These are phyloP conservation scores for Ceratonia siliqua DNA, from an alignment of 306 rosid genomes.

Conservation along the genomic window DNA sequence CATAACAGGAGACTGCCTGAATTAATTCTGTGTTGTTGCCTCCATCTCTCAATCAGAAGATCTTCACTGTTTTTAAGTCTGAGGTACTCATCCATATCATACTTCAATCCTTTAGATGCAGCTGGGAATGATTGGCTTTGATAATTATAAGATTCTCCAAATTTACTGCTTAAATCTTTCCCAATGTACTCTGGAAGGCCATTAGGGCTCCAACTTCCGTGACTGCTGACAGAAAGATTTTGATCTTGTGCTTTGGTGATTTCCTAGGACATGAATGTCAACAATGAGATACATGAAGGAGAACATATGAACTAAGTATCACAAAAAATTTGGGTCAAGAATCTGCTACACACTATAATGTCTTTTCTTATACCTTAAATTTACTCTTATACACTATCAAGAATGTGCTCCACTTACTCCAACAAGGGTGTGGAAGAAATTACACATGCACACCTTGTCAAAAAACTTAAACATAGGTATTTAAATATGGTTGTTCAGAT, in stretches of 20 bases:
- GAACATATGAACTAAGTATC: conserved; percentile 10
- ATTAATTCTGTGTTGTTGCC: conserved; percentile 59
- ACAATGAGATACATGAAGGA: not conserved
- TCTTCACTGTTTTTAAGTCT: conserved; percentile 64
- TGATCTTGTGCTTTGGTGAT: conserved; percentile 38
- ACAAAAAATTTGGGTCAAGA: conserved; percentile 4
- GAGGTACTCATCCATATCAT: conserved; percentile 71
- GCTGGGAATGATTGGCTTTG: conserved; percentile 34
- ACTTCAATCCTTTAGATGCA: conserved; percentile 47
- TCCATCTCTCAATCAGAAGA: conserved; percentile 64
- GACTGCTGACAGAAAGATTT: conserved; percentile 64
- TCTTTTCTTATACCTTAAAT: conserved; percentile 1
- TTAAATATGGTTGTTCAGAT: not conserved
- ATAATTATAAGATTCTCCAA: conserved; percentile 39
- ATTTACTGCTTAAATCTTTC: conserved; percentile 47
- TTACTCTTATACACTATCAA: not conserved
- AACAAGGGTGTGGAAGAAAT: not conserved
- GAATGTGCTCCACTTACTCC: not conserved
- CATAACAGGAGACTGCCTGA: conserved; percentile 74
- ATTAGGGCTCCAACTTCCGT: conserved; percentile 89
- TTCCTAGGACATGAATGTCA: conserved; percentile 48
- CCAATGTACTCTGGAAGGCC: conserved; percentile 47
- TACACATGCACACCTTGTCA: not conserved
- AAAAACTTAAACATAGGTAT: not conserved
- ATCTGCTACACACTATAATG: too few species aligned